These are phyloP conservation scores for Trametes hirsuta DNA, from an alignment of 1,284 basidiomycete species.

Conservation along the genomic window DNA sequence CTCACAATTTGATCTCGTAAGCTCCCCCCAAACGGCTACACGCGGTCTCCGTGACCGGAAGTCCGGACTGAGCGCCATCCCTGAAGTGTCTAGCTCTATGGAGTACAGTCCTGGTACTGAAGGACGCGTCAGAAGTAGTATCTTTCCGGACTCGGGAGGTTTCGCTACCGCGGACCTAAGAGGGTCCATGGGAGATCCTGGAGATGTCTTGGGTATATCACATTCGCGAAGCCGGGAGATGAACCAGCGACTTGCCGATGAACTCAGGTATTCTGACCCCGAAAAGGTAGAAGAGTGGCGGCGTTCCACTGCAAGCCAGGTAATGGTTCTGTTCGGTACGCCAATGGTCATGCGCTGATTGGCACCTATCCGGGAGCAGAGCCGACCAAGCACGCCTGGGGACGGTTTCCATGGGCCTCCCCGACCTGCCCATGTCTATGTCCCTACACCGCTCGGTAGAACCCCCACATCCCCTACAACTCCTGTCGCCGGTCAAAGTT, in stretches of 20 bases:
- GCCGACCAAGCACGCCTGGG: conserved; percentile 18
- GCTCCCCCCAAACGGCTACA: conserved; percentile 30
- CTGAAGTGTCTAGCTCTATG: conserved; percentile 41
- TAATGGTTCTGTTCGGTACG: conserved; percentile 15
- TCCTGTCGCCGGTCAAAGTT: conserved; percentile 8
- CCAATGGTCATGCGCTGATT: neutral
- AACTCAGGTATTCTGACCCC: conserved; percentile 42
- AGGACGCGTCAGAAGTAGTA: conserved; percentile 20
- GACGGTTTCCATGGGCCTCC: conserved; percentile 15
- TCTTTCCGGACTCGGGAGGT: conserved; percentile 31
- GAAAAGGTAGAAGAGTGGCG: conserved; percentile 41
- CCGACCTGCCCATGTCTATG: conserved; percentile 17
- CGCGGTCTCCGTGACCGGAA: conserved; percentile 26
- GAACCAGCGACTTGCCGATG: conserved; percentile 31
- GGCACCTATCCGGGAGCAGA: neutral
- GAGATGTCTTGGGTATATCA: neutral
- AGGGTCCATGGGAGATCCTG: conserved; percentile 22
- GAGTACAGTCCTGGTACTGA: conserved; percentile 34
- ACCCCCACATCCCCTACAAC: conserved; percentile 13
- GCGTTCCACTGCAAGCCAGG: conserved; percentile 31
- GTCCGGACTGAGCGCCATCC: conserved; percentile 42
- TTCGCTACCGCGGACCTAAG: conserved; percentile 24
- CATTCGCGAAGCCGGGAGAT: conserved; percentile 22
- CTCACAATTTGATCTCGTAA: conserved; percentile 46
- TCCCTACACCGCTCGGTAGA: conserved; percentile 20